phyloP scores from a whole-genome alignment of 768 basidiomycete genomes.

The Auriculariales sp. region DNA sequence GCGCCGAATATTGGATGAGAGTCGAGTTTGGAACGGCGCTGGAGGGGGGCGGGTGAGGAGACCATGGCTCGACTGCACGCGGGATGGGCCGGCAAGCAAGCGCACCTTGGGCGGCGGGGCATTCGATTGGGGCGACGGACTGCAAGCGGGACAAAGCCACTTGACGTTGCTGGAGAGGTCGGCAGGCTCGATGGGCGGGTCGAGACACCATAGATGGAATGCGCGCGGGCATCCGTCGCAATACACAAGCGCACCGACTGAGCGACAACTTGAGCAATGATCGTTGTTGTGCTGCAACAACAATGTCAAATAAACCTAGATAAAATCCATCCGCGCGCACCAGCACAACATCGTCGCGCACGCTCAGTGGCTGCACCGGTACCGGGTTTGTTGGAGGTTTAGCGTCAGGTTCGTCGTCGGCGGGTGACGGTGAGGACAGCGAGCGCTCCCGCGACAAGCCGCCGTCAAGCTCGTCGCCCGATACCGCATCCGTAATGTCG shows the following conservation, averaged over 20 bases:
- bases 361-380: too few species aligned
- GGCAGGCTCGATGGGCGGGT: conserved; percentile 82
- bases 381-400: too few species aligned
- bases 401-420: too few species aligned
- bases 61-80: too few species aligned
- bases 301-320: too few species aligned
- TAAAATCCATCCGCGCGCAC: too few species aligned
- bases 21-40: conserved; percentile 37
- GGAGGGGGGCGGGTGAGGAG: conserved; percentile 3
- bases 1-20: conserved; percentile 51
- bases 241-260: conserved; percentile 74
- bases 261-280: conserved; percentile 75
- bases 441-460: too few species aligned
- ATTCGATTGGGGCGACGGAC: too few species aligned
- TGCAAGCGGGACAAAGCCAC: conserved; percentile 71
- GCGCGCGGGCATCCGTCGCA: conserved; percentile 95
- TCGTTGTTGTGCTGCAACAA: conserved; percentile 49
- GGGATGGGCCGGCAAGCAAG: conserved; percentile 14
- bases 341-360: too few species aligned
- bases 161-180: conserved; percentile 69
- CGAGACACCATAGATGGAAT: conserved; percentile 92
- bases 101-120: conserved; percentile 26
- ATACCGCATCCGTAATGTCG: too few species aligned
- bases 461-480: too few species aligned
- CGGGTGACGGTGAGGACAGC: too few species aligned